Conservation (phyloP, 768 basidiomycete species). For the Lyophyllum decastes region DNA sequence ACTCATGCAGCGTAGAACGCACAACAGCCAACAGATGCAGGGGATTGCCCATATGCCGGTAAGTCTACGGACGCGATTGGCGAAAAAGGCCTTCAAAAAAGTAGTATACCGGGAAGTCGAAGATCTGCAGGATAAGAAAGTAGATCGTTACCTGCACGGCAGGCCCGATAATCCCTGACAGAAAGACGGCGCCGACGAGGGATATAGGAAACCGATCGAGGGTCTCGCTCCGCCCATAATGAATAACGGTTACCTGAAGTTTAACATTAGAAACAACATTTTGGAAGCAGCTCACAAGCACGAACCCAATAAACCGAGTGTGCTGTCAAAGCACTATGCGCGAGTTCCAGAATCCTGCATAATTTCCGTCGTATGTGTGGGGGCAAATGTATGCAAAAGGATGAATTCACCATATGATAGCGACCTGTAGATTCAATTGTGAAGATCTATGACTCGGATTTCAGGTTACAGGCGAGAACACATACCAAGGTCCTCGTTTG, state of each 20-base stretch:
- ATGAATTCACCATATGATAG: conserved; percentile 7
- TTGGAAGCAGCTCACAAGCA: neutral
- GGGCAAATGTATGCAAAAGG: neutral
- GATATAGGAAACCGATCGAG: neutral
- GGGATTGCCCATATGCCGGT: neutral
- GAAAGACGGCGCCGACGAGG: neutral
- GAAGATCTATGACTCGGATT: too few species aligned
- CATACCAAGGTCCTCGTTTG: neutral
- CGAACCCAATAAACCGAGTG: conserved; percentile 13
- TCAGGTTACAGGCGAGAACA: too few species aligned
- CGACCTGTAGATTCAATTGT: conserved; percentile 7
- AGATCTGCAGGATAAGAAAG: neutral
- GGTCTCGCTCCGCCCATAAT: neutral
- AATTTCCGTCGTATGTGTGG: neutral
- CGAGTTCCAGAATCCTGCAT: conserved; percentile 10
- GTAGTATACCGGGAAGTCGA: neutral
- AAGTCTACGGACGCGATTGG: neutral
- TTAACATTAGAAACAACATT: neutral
- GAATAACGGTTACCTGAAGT: neutral
- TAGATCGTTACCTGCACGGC: neutral
- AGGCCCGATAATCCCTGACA: neutral
- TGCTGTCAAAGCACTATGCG: conserved; percentile 8
- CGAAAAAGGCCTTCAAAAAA: neutral
- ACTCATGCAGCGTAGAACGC: conserved; percentile 2
- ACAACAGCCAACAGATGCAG: conserved; percentile 1